A percentile compares a stretch with the other conserved stretches of the same genome.
Evolutionary conservation across 257 asterid genomes (phyloP).

Genomic region (Nicotiana undulata): DNA sequence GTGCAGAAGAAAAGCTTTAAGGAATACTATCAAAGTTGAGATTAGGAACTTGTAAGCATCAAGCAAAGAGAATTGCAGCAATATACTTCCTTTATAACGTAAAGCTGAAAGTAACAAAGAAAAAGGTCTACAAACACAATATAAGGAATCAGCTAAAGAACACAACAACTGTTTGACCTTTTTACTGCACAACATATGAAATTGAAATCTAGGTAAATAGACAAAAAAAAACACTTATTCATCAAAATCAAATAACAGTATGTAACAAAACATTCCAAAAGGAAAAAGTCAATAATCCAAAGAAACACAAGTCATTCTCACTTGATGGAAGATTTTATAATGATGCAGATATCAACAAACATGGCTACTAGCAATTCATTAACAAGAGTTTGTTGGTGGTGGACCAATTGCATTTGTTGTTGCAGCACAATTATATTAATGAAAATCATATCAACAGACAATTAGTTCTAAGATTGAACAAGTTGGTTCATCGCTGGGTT

Average conservation of each 20-base stretch:
- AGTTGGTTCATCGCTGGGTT: constrained; percentile 9
- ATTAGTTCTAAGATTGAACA: neutral
- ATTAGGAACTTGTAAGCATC: neutral
- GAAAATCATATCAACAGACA: neutral
- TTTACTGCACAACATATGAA: neutral
- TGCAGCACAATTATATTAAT: neutral
- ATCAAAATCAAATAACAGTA: neutral
- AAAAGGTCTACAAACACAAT: neutral
- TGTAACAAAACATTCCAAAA: constrained; percentile 8
- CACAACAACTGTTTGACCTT: neutral
- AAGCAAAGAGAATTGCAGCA: neutral
- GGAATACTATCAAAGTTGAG: neutral
- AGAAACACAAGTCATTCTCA: constrained; percentile 10
- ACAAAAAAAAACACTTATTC: neutral
- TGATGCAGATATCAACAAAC: constrained; percentile 7
- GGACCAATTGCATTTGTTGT: constrained; percentile 6
- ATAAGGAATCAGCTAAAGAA: neutral
- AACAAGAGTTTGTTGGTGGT: constrained; percentile 18
- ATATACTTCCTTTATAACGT: neutral
- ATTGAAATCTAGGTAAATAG: neutral
- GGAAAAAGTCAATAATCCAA: constrained; percentile 1
- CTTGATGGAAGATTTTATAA: neutral
- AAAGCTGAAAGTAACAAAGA: neutral
- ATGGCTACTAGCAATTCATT: constrained; percentile 14
- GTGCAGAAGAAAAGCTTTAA: neutral